Percentiles rank a stretch among this genome's conserved stretches.
These are phyloP conservation scores for Podila minutissima DNA, from an alignment of 192 early-diverging fungal genomes.

Conservation along the genomic window DNA sequence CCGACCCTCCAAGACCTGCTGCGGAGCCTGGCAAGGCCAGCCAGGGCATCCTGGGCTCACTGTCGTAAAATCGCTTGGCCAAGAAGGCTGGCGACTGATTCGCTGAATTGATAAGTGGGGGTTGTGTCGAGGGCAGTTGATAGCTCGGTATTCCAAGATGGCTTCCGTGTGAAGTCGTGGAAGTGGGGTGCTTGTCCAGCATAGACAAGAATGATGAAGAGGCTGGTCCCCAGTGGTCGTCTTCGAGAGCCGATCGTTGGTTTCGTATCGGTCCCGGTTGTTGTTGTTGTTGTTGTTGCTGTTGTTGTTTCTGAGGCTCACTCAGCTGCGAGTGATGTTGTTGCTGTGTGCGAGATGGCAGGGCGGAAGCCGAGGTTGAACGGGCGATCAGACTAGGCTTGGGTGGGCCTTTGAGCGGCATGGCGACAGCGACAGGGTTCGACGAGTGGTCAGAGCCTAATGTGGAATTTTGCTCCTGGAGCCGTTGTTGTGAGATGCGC, in stretches of 20 bases:
- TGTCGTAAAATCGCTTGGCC: background rate
- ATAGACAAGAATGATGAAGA: background rate
- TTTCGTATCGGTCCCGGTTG: background rate
- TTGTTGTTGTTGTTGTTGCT: background rate
- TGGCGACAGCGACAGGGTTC: background rate
- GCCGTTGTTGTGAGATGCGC: background rate
- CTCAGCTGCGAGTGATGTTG: background rate
- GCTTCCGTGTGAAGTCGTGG: background rate
- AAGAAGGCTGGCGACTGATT: conserved; percentile 1
- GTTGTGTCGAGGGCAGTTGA: background rate
- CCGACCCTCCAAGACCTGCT: too few relatives aligned
- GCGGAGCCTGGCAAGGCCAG: background rate
- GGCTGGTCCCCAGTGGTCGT: background rate
- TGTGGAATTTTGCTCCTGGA: background rate
- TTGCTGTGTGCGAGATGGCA: background rate
- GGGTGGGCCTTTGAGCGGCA: background rate
- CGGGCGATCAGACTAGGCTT: background rate
- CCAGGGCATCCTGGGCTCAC: background rate
- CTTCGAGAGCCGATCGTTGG: background rate
- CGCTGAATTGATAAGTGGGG: background rate
- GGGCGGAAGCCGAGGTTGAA: background rate
- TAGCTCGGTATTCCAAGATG: background rate
- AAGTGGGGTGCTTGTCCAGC: background rate
- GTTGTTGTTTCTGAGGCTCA: background rate
- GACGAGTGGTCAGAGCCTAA: background rate